phyloP scores from a whole-genome alignment of 1,284 basidiomycete genomes.

The Sanghuangporus sanghuang region DNA sequence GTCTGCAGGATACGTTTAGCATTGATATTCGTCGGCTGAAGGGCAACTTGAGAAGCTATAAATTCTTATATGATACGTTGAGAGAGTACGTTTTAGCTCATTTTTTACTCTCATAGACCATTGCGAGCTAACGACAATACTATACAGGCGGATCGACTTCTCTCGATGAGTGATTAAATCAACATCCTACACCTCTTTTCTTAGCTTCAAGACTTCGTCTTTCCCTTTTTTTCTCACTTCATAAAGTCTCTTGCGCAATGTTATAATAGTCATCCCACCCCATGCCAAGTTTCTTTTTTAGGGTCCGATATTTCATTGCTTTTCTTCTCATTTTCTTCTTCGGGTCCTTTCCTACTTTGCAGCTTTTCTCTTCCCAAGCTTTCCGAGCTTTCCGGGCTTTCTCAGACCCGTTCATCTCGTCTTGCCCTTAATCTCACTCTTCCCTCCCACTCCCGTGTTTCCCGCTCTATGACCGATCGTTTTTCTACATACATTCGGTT shows the following conservation, averaged over 20 bases:
- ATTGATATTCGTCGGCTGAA: constrained; percentile 88
- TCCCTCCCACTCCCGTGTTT: background rate
- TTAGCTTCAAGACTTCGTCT: background rate
- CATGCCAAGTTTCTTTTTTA: background rate
- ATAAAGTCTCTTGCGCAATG: background rate
- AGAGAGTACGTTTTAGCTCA: constrained; percentile 61
- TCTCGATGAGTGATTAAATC: constrained; percentile 29
- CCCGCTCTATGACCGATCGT: background rate
- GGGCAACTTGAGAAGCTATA: constrained; percentile 91
- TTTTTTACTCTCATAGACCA: constrained; percentile 18
- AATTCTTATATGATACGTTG: constrained; percentile 87
- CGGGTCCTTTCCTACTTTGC: background rate
- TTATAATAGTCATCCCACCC: background rate
- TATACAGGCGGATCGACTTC: constrained; percentile 39
- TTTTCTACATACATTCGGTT: background rate
- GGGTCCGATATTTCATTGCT: background rate
- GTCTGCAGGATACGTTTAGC: constrained; percentile 82
- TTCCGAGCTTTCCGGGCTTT: no score
- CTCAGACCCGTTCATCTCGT: background rate
- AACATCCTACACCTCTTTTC: background rate
- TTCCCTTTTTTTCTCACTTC: background rate
- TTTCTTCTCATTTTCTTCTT: background rate
- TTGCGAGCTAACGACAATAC: background rate
- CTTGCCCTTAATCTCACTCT: background rate
- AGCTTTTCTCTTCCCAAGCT: background rate